Conservation (phyloP, 2,329 filamentous ascomycete genomes). For the Aspergillus tamarii region DNA sequence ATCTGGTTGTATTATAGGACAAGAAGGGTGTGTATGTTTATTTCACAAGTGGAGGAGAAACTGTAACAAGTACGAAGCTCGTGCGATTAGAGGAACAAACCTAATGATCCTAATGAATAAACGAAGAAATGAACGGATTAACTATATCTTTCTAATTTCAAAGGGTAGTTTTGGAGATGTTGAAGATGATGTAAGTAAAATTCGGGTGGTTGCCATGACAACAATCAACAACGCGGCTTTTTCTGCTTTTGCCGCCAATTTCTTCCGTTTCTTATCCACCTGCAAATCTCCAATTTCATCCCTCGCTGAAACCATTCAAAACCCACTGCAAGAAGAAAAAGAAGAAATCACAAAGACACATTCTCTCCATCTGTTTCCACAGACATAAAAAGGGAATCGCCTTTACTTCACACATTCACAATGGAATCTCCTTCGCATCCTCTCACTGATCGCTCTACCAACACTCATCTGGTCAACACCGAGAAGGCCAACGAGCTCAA, state of each 20-base stretch:
- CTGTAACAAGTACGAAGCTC: background rate
- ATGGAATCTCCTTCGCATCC: conserved; percentile 42
- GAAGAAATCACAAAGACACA: too few relatives aligned
- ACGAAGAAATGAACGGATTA: background rate
- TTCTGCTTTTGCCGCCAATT: conserved; percentile 28
- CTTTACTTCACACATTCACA: conserved; percentile 10
- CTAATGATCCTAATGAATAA: background rate
- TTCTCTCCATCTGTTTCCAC: background rate
- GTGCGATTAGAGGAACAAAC: background rate
- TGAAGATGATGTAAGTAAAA: background rate
- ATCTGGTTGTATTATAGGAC: background rate
- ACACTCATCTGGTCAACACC: conserved; percentile 40
- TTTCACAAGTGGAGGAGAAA: background rate
- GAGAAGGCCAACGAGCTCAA: conserved; percentile 38
- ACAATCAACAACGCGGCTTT: conserved; percentile 37
- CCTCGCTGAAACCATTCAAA: background rate
- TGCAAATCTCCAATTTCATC: conserved; percentile 4
- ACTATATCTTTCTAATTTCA: too few relatives aligned
- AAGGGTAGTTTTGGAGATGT: background rate
- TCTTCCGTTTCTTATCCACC: conserved; percentile 13
- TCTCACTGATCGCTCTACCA: conserved; percentile 45
- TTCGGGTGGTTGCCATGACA: conserved; percentile 40
- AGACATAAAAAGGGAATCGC: background rate
- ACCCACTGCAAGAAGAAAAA: background rate
- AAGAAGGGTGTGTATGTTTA: background rate